Evolutionary conservation across 495 filamentous ascomycete species (phyloP), one percentile per base, ranked within the genome.

Genomic region (Penicillium dipodomyicola): DNA sequence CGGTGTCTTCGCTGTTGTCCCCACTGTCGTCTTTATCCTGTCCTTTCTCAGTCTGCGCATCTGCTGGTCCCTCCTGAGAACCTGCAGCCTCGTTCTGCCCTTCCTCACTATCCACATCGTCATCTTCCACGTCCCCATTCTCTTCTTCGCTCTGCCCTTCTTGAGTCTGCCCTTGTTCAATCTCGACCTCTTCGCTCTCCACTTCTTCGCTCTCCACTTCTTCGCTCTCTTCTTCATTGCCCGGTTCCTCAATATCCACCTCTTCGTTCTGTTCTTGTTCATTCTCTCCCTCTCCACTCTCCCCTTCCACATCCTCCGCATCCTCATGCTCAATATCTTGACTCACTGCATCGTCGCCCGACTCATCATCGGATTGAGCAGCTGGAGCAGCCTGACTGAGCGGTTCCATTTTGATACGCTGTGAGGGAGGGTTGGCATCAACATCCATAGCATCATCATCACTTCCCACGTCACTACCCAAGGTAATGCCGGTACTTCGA

Each of bases 361-460:
- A 23, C 19, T 20, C 40, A 23, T 57, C 56, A 23, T 57, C 56
- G 6, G 45, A 22, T 35, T 27, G n/a, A 27, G 5, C n/a, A 14
- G 32, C 45, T 8, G 8, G 20, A 39, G 43, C 32, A 23, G 43
- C 7, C 19, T 54, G 48, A 39, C 48, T 52, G 9, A 56, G 35
- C 43, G 37, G 43, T 10, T 54, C 57, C 12, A 10, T 15, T 12
- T 54, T 52, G 30, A 59, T 15, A 10, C 43, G 52, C 52, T 54
- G 52, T 1, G 52, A 35, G 4, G 43, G 5, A 8, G 20, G 33
- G 32, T 62, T 29, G 12, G 57, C 56, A 59, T 65, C 67, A 27
- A 69, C 58, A 45, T 68, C 65, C 60, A 69, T 67, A 14, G 48
- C 57, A 43, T 60, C 64, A 8, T 62, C 59, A 3, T 40, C 54